A percentile compares a stretch with the other conserved stretches of the same genome.
phyloP scores from a whole-genome alignment of 1,284 basidiomycete genomes.

The Cutaneotrichosporon sp. region DNA sequence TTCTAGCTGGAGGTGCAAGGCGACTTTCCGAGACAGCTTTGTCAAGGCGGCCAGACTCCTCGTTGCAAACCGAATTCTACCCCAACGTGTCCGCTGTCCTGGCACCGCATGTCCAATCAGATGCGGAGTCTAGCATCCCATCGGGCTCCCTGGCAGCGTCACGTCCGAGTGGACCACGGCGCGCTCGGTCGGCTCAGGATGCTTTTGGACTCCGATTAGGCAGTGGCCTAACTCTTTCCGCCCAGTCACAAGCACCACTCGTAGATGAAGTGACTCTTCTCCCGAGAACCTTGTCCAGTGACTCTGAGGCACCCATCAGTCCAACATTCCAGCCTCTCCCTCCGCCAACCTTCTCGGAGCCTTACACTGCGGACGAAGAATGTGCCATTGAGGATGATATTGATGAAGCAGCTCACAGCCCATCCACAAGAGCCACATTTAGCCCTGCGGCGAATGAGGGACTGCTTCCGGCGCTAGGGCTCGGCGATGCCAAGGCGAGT shows the following conservation, averaged over 20 bases:
- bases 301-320: too few relatives aligned
- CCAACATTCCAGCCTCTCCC: neutral
- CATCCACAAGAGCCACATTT: neutral
- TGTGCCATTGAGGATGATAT: constrained; percentile 13
- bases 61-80: neutral
- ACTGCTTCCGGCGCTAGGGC: neutral
- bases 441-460: too few relatives aligned
- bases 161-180: constrained; percentile 4
- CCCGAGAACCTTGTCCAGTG: too few relatives aligned
- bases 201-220: neutral
- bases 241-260: too few relatives aligned
- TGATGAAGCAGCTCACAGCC: constrained; percentile 1
- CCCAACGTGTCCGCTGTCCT: neutral
- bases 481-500: neutral
- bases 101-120: too few relatives aligned
- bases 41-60: constrained; percentile 4
- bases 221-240: too few relatives aligned
- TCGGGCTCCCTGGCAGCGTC: too few relatives aligned
- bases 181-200: constrained; percentile 16
- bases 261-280: too few relatives aligned
- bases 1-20: neutral
- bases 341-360: neutral
- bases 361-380: constrained; percentile 5
- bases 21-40: constrained; percentile 14
- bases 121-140: too few relatives aligned